Evolutionary conservation across 495 filamentous ascomycete species (phyloP).

Genomic region (Tuber umbilicatum): DNA sequence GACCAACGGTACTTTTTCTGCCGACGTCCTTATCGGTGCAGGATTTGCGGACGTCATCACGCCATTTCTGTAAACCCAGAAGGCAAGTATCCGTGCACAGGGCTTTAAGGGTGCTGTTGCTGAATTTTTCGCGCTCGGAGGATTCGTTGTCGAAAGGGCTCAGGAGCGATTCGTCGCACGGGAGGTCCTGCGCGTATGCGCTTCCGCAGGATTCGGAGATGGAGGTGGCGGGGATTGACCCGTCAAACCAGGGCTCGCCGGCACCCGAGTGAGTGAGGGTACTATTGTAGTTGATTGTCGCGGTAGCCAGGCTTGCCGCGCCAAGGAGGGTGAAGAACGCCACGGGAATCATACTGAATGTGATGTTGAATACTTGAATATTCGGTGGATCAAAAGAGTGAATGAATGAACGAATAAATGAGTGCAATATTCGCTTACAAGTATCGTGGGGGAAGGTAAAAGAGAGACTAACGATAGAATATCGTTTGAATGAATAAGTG

Average conservation of each 20-base stretch:
- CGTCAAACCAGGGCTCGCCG: not conserved
- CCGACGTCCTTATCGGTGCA: not conserved
- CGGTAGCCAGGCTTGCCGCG: slow-evolving; percentile 7
- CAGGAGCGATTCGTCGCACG: slow-evolving; percentile 17
- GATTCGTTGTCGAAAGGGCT: not conserved
- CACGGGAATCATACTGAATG: not conserved
- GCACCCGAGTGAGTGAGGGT: not conserved
- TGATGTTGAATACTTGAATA: not conserved
- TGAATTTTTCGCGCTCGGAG: slow-evolving; percentile 3
- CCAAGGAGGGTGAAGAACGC: slow-evolving; percentile 6
- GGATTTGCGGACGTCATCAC: slow-evolving; percentile 3
- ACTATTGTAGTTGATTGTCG: slow-evolving; percentile 14
- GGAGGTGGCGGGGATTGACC: not conserved
- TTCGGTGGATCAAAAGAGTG: not conserved
- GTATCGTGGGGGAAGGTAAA: not conserved
- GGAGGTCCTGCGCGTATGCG: slow-evolving; percentile 7
- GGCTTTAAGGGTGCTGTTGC: not conserved
- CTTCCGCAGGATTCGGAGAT: slow-evolving; percentile 5
- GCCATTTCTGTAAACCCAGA: slow-evolving; percentile 3
- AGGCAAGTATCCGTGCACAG: slow-evolving; percentile 13
- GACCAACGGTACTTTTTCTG: not conserved
- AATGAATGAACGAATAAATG: slow-evolving; percentile 6
- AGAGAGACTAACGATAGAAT: not conserved
- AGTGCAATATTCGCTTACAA: not conserved
- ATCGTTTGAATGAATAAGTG: not conserved